Percentiles rank a stretch among this genome's conserved stretches.
Evolutionary conservation across 257 asterid genomes (phyloP).

Genomic region (Salvia hispanica): DNA sequence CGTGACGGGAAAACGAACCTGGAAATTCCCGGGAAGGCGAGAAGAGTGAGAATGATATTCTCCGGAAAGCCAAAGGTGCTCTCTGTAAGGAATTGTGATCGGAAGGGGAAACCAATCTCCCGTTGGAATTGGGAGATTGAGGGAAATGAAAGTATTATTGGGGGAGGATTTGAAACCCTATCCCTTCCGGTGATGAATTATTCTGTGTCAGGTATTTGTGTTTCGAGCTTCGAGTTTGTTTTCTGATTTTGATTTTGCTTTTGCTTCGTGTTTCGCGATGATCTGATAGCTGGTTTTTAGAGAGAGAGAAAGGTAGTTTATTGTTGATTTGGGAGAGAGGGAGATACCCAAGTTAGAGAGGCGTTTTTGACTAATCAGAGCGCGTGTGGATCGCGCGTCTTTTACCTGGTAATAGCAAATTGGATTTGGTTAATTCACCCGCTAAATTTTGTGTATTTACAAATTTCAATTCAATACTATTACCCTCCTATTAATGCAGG

Average conservation of each 20-base stretch:
- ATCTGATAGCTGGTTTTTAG: conserved; percentile 27
- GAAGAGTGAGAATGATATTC: conserved; percentile 28
- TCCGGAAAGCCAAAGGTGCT: conserved; percentile 28
- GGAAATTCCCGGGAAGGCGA: conserved; percentile 30
- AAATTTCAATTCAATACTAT: too few species aligned
- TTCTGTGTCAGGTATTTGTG: conserved; percentile 15
- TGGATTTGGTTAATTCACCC: too few species aligned
- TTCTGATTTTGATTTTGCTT: conserved; percentile 8
- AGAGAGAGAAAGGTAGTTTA: conserved; percentile 29
- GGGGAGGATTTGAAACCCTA: conserved; percentile 60
- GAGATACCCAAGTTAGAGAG: conserved; percentile 8
- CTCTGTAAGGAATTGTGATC: conserved; percentile 34
- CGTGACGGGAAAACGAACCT: conserved; percentile 25
- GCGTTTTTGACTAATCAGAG: conserved; percentile 10
- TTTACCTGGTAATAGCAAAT: background rate
- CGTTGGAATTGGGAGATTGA: conserved; percentile 34
- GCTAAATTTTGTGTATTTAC: too few species aligned
- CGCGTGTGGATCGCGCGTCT: conserved; percentile 26
- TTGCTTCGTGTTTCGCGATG: conserved; percentile 42
- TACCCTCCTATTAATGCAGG: too few species aligned
- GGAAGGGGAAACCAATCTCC: conserved; percentile 31
- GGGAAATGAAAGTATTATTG: conserved; percentile 32
- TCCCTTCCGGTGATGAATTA: conserved; percentile 17
- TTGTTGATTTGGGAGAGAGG: conserved; percentile 23
- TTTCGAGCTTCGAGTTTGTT: conserved; percentile 15